Evolutionary conservation across 768 basidiomycete species (phyloP).

Genomic region (Kwoniella mangroviensis): DNA sequence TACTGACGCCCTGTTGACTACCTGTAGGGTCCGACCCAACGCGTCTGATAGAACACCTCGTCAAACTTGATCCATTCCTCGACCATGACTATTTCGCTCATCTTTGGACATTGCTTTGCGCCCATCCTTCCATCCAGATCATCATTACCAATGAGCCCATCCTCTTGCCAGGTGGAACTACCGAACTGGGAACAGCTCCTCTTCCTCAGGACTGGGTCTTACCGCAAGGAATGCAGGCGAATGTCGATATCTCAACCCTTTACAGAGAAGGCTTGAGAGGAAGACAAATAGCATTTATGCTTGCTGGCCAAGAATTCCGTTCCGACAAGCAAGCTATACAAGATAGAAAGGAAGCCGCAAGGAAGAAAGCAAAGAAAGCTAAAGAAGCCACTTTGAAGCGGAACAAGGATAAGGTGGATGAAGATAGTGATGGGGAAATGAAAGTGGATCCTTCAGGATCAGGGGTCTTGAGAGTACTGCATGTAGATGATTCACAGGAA

Average conservation of each 20-base stretch:
- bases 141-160: slow-evolving; percentile 41
- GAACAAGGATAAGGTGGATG: slow-evolving; percentile 12
- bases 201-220: slow-evolving; percentile 36
- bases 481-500: slow-evolving; percentile 33
- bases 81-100: slow-evolving; percentile 47
- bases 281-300: slow-evolving; percentile 37
- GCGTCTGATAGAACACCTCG: slow-evolving; percentile 34
- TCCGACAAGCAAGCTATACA: slow-evolving; percentile 38
- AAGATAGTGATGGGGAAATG: slow-evolving; percentile 6
- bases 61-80: slow-evolving; percentile 31
- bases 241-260: slow-evolving; percentile 26
- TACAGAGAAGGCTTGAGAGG: slow-evolving; percentile 39
- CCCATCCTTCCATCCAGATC: slow-evolving; percentile 40
- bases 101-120: slow-evolving; percentile 35
- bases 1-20: not conserved
- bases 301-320: slow-evolving; percentile 38
- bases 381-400: slow-evolving; percentile 11
- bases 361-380: slow-evolving; percentile 20
- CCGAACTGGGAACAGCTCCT: slow-evolving; percentile 38
- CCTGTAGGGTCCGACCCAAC: slow-evolving; percentile 37
- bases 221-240: slow-evolving; percentile 4
- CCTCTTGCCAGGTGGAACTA: slow-evolving; percentile 25
- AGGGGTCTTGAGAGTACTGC: slow-evolving; percentile 26
- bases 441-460: slow-evolving; percentile 21
- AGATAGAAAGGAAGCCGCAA: slow-evolving; percentile 19